Evolutionary conservation across 1,284 basidiomycete genomes (phyloP), one percentile per base, ranked within the genome.

Genomic region (Anthracocystis walkeri): DNA sequence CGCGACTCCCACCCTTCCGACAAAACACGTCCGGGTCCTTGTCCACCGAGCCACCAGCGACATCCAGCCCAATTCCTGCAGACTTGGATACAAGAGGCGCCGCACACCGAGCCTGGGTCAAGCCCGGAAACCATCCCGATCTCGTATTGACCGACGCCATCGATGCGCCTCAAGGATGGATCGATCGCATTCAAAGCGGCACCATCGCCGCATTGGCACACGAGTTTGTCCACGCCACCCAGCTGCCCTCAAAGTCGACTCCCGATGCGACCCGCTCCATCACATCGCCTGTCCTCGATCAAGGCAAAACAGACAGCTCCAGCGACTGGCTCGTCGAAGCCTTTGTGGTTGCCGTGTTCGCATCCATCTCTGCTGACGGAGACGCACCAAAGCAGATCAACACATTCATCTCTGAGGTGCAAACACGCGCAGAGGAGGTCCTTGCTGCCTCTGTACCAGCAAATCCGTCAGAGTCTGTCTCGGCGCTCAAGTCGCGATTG

Each of bases 161-260:
- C 23, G 62, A 74, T 16, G 51, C 59, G 6, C 78, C 83, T 10
- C 35, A 38, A 16, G 50, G 42, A 2, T 85, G 83, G 83, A 56
- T 60, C 2, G 71, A 75, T 29, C 77, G 80, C 20, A 75, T 85
- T 31, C 59, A 67, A 10, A 53, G 69, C 20, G 82, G 81, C n/a
- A 75, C 67, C 14, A 21, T 71, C 27, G 54, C 73, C 3, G 80
- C 81, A 1, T 55, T 85, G 31, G 82, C 79, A 14, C 76, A 85
- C 66, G 83, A 85, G 58, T 67, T 79, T 33, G 82, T 85, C 29
- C 76, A 74, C 45, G 80, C 68, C 0, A 81, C 81, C 5, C 83
- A 85, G 46, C 29, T 70, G 11, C 74, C 74, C 2, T 21, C 38
- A 21, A 14, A 11, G 8, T 21, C 54, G 7, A 25, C 31, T 1